These are phyloP conservation scores for Filosporella fistucella DNA, from an alignment of 495 filamentous ascomycete species.

Conservation along the genomic window DNA sequence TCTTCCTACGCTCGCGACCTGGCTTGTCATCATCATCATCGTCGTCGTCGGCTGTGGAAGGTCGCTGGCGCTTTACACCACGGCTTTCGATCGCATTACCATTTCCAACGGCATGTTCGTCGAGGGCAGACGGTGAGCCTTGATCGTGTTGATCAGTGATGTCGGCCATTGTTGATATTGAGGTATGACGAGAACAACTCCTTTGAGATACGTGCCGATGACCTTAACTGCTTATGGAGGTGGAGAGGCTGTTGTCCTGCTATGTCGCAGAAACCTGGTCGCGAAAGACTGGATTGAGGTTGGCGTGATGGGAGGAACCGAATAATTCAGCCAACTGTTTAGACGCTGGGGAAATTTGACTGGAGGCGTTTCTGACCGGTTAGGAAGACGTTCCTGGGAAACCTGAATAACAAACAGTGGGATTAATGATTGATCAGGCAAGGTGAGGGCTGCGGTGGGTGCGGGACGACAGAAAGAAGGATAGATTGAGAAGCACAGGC, in stretches of 20 bases:
- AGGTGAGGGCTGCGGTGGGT: slow-evolving; percentile 37
- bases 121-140: slow-evolving; percentile 53
- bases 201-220: slow-evolving; percentile 27
- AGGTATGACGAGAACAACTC: slow-evolving; percentile 27
- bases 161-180: slow-evolving; percentile 45
- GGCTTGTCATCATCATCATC: slow-evolving; percentile 99
- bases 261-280: slow-evolving; percentile 25
- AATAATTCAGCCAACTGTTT: slow-evolving; percentile 17
- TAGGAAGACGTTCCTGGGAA: slow-evolving; percentile 16
- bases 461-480: slow-evolving; percentile 57
- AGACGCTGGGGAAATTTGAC: slow-evolving; percentile 4
- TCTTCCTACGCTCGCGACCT: slow-evolving; percentile 97
- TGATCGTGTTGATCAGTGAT: slow-evolving; percentile 59
- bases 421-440: slow-evolving; percentile 46
- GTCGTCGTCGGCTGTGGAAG: slow-evolving; percentile 82
- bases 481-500: slow-evolving; percentile 43
- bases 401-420: slow-evolving; percentile 22
- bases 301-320: slow-evolving; percentile 28
- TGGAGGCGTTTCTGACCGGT: slow-evolving; percentile 19
- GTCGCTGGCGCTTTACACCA: slow-evolving; percentile 85
- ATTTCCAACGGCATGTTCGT: slow-evolving; percentile 62
- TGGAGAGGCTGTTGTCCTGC: slow-evolving; percentile 23
- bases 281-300: slow-evolving; percentile 24
- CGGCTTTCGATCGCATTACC: slow-evolving; percentile 63
- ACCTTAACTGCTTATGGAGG: slow-evolving; percentile 26